phyloP scores from a whole-genome alignment of 352 stramenopile genomes.

The Pythium aquatile region DNA sequence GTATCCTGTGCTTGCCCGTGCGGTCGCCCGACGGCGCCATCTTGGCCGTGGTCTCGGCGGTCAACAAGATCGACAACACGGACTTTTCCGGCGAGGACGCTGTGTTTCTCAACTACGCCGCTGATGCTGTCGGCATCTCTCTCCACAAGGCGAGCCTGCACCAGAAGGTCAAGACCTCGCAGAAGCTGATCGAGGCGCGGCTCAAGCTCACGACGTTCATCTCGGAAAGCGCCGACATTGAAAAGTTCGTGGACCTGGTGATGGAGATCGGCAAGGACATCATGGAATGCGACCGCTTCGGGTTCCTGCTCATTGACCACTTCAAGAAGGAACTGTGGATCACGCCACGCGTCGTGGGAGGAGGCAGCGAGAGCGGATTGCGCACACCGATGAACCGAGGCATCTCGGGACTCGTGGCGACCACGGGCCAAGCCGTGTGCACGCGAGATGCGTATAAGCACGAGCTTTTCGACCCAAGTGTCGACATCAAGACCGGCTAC shows the following conservation, averaged over 20 bases:
- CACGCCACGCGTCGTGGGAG: constrained; percentile 45
- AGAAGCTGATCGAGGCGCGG: constrained; percentile 66
- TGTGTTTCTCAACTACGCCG: constrained; percentile 71
- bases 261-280: constrained; percentile 75
- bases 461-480: constrained; percentile 61
- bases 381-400: constrained; percentile 66
- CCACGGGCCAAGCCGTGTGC: constrained; percentile 51
- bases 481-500: constrained; percentile 74
- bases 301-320: constrained; percentile 66
- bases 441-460: constrained; percentile 75
- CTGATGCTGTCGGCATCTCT: constrained; percentile 62
- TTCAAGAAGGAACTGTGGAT: constrained; percentile 83
- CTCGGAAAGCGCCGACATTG: constrained; percentile 55
- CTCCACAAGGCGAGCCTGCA: constrained; percentile 70
- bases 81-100: constrained; percentile 69
- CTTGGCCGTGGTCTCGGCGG: constrained; percentile 59
- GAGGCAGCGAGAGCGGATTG: constrained; percentile 35
- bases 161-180: constrained; percentile 65
- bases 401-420: constrained; percentile 66
- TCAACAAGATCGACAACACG: constrained; percentile 72
- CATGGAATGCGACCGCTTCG: constrained; percentile 75
- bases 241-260: constrained; percentile 63
- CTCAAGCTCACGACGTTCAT: constrained; percentile 67
- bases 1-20: constrained; percentile 63
- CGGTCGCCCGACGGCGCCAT: constrained; percentile 55